Evolutionary conservation across 2,329 filamentous ascomycete species (phyloP), one percentile per base, ranked within the genome.

Genomic region (Graphiopsis chlorocephala): DNA sequence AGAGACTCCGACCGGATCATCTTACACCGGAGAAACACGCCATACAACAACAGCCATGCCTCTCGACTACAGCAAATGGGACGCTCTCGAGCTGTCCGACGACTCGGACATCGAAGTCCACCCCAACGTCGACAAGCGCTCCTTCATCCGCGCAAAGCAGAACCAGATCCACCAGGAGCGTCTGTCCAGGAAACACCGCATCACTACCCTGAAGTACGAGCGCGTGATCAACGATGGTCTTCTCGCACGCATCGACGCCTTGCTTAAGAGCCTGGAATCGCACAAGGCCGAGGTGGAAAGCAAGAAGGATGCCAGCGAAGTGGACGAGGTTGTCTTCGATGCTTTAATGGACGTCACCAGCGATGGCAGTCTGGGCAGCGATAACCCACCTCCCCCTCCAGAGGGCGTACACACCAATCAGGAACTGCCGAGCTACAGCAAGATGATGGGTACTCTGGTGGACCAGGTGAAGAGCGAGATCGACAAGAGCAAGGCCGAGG

Each of bases 31-130:
- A 11, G 20, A 10, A 20, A 11, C 5, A 53, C 25, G 14, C 50
- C 7, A 20, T 20, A 53, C 50, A 52, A 52, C 7, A 52, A 17
- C 50, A 31, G 26, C 25, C 50, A 53, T 53, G 50, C 50, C 50
- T 31, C 50, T 53, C 28, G 50, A 53, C 28, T 53, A 53, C 50
- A 90, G 86, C 79, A 90, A 90, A 81, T 90, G 88, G 88, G 91
- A 98, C 77, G 89, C 90, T 66, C 86, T 99, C 75, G 95, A 99
- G 87, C 88, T 99, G 76, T 97, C 92, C 74, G 95, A 99, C 79
- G 95, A 99, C 80, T 97, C 93, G 60, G 95, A 99, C 75, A 89
- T 99, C 73, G 95, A 99, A 81, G 95, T 98, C 60, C 95, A 99
- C 79, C 95, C 95, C 66, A 56, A 56, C 20, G 53, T 56, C 20